Conservation (phyloP, 176 grass and related monocot species). For the Coix lacrymajobi region DNA sequence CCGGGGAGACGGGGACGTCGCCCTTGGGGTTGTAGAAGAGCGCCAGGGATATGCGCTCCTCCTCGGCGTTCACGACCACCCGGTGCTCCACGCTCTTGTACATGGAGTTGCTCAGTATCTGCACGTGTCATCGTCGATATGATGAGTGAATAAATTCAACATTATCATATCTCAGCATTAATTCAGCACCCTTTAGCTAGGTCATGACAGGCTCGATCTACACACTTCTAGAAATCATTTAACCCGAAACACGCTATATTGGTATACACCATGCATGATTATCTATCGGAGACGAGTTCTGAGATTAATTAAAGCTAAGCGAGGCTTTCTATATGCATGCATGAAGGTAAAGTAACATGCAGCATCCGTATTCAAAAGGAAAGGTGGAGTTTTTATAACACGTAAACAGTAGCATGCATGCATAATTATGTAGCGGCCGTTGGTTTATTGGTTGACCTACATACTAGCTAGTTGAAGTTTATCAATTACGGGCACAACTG, state of each 20-base stretch:
- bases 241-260: no score
- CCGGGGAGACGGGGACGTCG: constrained; percentile 54
- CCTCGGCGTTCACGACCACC: constrained; percentile 48
- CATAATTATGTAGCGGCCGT: neutral
- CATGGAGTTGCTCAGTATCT: constrained; percentile 71
- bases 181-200: no score
- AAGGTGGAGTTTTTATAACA: neutral
- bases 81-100: constrained; percentile 87
- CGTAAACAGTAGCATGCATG: neutral
- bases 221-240: no score
- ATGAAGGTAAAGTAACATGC: neutral
- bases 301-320: no score
- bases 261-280: no score
- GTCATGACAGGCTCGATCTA: no score
- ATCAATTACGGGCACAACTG: neutral
- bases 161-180: neutral
- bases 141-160: neutral
- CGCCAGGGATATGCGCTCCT: constrained; percentile 75
- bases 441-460: no score
- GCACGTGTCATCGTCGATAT: no score
- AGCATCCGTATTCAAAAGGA: neutral
- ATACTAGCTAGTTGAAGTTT: neutral
- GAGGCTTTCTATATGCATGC: neutral
- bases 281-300: no score
- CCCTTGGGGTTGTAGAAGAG: constrained; percentile 84